Evolutionary conservation across 352 stramenopile genomes (phyloP).

Genomic region (Halophytophthora polymorphica): DNA sequence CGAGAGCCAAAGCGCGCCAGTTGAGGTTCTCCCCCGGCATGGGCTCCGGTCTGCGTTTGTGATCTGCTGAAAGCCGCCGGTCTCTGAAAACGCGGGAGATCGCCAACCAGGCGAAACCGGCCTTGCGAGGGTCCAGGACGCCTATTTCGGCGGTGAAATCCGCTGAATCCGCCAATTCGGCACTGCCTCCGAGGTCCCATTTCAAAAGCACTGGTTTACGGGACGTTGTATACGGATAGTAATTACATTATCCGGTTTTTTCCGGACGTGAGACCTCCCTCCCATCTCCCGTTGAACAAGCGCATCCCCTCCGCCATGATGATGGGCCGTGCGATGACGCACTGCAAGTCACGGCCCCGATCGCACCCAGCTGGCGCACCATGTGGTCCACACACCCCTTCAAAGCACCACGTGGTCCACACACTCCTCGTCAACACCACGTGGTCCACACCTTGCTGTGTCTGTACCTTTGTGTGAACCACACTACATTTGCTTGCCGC

Average conservation of each 20-base stretch:
- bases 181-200: no score
- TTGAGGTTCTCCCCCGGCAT: constrained; percentile 32
- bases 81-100: no score
- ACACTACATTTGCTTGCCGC: no score
- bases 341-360: neutral
- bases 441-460: neutral
- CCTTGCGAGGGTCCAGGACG: no score
- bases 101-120: no score
- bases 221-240: no score
- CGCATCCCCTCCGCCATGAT: neutral
- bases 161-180: no score
- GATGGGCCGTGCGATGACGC: constrained; percentile 2
- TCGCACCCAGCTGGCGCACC: neutral
- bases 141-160: no score
- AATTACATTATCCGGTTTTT: no score
- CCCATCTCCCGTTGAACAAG: neutral
- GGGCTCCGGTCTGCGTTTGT: neutral
- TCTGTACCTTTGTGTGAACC: no score
- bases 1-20: constrained; percentile 49
- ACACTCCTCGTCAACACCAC: no score
- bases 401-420: neutral
- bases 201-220: no score
- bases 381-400: constrained; percentile 4
- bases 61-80: neutral
- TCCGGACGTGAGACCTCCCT: neutral